Evolutionary conservation across 1,139 yeast genomes (phyloP).

Genomic region (Taphrina deformans): DNA sequence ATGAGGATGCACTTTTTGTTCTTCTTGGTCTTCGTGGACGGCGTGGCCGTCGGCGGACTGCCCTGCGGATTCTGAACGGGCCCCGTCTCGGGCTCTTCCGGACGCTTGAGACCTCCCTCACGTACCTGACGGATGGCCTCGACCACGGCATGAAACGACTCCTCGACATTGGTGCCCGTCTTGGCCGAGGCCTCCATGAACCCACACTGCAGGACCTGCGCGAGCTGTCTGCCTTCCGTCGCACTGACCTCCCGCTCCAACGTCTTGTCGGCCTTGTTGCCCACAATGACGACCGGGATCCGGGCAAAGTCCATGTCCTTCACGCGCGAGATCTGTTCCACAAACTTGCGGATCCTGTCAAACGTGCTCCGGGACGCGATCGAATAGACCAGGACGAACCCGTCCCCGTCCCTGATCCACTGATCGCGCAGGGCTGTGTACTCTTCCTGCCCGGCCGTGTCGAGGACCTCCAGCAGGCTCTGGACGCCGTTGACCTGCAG

Average conservation of each 20-base stretch:
- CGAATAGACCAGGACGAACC: constrained; percentile 82
- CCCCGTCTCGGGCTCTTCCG: background rate
- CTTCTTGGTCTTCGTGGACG: background rate
- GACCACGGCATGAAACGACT: constrained; percentile 85
- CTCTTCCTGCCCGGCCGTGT: constrained; percentile 98
- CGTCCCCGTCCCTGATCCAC: constrained; percentile 70
- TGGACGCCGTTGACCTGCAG: constrained; percentile 89
- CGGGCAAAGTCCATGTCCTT: constrained; percentile 59
- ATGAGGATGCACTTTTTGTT: constrained; percentile 26
- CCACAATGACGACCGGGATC: constrained; percentile 59
- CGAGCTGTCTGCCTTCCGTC: constrained; percentile 78
- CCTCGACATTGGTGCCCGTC: constrained; percentile 84
- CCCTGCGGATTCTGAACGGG: background rate
- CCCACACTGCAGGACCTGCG: constrained; percentile 77
- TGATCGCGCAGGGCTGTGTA: constrained; percentile 93
- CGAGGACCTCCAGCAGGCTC: constrained; percentile 87
- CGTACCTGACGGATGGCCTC: constrained; percentile 16
- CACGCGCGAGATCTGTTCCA: constrained; percentile 85
- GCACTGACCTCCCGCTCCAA: constrained; percentile 73
- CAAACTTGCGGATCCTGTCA: constrained; percentile 73
- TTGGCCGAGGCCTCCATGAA: constrained; percentile 84
- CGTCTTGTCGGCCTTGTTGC: constrained; percentile 75
- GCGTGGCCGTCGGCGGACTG: background rate
- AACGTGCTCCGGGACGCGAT: constrained; percentile 86
- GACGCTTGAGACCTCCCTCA: background rate